phyloP scores from a whole-genome alignment of 2,329 filamentous ascomycete genomes.

The Neopestalotiopsis rosae region DNA sequence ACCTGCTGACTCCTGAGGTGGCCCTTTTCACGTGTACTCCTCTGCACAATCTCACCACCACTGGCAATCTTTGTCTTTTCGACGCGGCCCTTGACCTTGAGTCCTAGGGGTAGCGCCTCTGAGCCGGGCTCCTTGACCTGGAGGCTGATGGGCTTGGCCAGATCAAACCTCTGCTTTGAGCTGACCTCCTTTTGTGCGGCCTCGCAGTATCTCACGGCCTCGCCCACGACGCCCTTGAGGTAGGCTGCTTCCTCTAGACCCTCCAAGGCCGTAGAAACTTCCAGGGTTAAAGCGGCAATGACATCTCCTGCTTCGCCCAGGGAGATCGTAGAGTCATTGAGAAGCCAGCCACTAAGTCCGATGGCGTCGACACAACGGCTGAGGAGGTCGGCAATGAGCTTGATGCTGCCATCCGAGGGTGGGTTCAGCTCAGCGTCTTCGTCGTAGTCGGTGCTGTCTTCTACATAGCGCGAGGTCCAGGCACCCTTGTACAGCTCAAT shows the following conservation, averaged over 20 bases:
- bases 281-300: conserved; percentile 67
- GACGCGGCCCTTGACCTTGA: conserved; percentile 63
- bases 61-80: conserved; percentile 64
- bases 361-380: conserved; percentile 78
- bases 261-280: conserved; percentile 74
- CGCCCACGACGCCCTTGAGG: conserved; percentile 67
- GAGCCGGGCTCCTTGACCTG: conserved; percentile 49
- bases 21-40: conserved; percentile 76
- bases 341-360: conserved; percentile 75
- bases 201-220: conserved; percentile 67
- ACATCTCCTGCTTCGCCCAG: conserved; percentile 66
- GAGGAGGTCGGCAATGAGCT: conserved; percentile 73
- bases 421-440: conserved; percentile 49
- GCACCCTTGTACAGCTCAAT: conserved; percentile 76
- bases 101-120: conserved; percentile 71
- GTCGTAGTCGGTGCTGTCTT: conserved; percentile 57
- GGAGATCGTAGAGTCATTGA: conserved; percentile 60
- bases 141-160: conserved; percentile 50
- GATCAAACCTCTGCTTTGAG: conserved; percentile 30
- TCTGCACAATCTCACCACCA: conserved; percentile 72
- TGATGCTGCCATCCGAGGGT: conserved; percentile 71
- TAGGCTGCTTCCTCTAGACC: conserved; percentile 73
- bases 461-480: conserved; percentile 75
- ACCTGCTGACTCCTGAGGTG: conserved; percentile 80
- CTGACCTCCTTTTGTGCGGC: conserved; percentile 34